Evolutionary conservation across 2,329 filamentous ascomycete species (phyloP), one percentile per base, ranked within the genome.

Genomic region (Paecilomyces sp.): DNA sequence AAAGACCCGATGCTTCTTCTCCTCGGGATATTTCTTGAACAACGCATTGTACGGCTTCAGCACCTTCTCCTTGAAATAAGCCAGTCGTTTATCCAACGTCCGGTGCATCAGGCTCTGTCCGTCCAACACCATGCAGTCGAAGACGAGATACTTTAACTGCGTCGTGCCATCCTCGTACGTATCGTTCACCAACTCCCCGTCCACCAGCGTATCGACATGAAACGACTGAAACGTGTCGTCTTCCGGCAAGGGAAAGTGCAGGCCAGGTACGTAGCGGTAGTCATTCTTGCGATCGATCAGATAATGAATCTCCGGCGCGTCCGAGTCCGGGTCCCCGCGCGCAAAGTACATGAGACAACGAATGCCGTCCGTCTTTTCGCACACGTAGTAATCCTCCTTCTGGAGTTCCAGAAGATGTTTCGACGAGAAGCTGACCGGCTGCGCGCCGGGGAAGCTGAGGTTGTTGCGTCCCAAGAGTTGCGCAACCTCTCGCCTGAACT

Each of bases 271-370:
- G 70, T 84, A 91, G 84, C 93, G 96, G 80, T 94, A 99, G 74
- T 97, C 92, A 78, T 99, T 97, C 78, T 92, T 96, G 71, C 94
- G 91, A 77, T 99, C 93, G 77, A 99, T 96, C 59, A 99, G 83
- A 78, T 96, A 97, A 71, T 94, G 90, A 25, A 88, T 83, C 72
- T 95, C 91, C 5, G 79, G 72, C 51, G 86, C 82, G 25, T 80
- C 79, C 70, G 88, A 88, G 7, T 80, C 74, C 22, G 72, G 70
- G 41, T 79, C 76, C 5, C 74, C 75, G 58, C 72, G 71, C 56
- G 90, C 91, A 65, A 94, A 86, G 80, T 95, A 97, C 64, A 99
- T 85, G n/a, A 99, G 84, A 74, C 95, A 97, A 64, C 94, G 87
- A 64, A 97, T 91, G 58, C 94, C 94, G 72, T 99, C 94, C 0